Base-by-base conservation (phyloP, 306 rosid species). In the Boehmeria nivea region DNA sequence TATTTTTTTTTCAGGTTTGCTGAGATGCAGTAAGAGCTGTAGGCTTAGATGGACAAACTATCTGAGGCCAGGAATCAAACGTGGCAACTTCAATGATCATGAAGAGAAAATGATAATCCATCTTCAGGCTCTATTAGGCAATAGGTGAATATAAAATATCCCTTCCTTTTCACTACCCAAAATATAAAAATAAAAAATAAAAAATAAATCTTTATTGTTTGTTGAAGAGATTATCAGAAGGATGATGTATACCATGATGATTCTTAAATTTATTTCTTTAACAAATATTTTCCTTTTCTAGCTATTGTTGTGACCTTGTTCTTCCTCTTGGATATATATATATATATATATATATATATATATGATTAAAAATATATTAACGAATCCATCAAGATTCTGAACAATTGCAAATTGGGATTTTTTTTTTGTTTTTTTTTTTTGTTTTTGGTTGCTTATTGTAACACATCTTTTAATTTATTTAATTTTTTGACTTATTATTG, bases 1-100 rank as follows among this genome's bases (percentile, higher is more conserved):
- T 12, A 25, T 26, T 37, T 15, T 5, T 5, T 47, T 44, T 67
- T 39, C 57, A 87, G 98, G 98, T 65, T 69, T 90, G 85, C 69
- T 70, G 57, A 78, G 98, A 75, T 90, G 98, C 73, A 90, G 98
- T 17, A 86, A 90, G 64, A 90, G 98, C 67, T 90, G 98, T 68
- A 75, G 98, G 39, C 94, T 90, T 34, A 46, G 98, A 75, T 90
- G 98, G 98, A 90, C 95, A 4, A 90, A 90, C 55, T 90, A 90
- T 68, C 86, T 90, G 23, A 73, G 98, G 19, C 95, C 98, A 0
- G 98, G 98, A 11, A 90, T 90, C 59, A 84, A 78, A 64, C 75
- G 95, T 22, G 98, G 98, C 2, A 75, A 80, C 48, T 90, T 90
- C 77, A 84, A 74, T 0, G 87, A 84, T 8, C 81, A 82, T 13